Conservation (phyloP, 2,329 filamentous ascomycete species). For the Xylariaceae sp. region DNA sequence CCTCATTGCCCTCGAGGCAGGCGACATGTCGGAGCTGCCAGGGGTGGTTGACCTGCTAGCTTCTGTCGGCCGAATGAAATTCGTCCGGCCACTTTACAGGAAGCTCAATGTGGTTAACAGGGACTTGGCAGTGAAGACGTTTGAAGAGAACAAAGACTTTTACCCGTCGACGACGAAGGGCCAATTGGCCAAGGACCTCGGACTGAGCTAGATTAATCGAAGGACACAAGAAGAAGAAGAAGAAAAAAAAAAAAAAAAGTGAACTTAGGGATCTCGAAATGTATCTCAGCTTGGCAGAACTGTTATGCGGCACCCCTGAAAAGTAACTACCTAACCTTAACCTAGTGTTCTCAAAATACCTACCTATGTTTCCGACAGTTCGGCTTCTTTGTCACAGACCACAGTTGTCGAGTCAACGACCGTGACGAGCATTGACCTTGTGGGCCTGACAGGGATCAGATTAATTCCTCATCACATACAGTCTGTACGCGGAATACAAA, state of each 20-base stretch:
- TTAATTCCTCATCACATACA: too few species aligned
- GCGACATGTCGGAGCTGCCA: constrained; percentile 62
- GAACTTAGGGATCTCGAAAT: not conserved
- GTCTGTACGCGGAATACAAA: too few species aligned
- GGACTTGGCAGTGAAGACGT: constrained; percentile 71
- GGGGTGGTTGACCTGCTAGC: constrained; percentile 71
- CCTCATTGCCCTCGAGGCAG: constrained; percentile 69
- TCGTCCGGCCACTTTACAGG: constrained; percentile 79
- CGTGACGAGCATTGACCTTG: too few species aligned
- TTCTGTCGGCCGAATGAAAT: constrained; percentile 91
- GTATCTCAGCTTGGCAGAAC: not conserved
- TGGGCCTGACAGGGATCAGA: too few species aligned
- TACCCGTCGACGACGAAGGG: constrained; percentile 90
- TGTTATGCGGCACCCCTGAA: not conserved
- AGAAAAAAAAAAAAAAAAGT: too few species aligned
- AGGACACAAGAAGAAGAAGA: not conserved
- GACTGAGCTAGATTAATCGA: constrained; percentile 30
- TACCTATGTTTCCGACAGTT: too few species aligned
- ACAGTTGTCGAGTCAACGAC: too few species aligned
- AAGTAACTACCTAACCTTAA: not conserved
- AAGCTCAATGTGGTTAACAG: constrained; percentile 69
- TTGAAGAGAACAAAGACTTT: constrained; percentile 81
- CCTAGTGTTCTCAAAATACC: too few species aligned
- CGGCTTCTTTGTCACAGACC: too few species aligned
- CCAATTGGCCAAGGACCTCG: constrained; percentile 82